phyloP scores from a whole-genome alignment of 2,329 filamentous ascomycete species.

The Paramyrothecium roridum region DNA sequence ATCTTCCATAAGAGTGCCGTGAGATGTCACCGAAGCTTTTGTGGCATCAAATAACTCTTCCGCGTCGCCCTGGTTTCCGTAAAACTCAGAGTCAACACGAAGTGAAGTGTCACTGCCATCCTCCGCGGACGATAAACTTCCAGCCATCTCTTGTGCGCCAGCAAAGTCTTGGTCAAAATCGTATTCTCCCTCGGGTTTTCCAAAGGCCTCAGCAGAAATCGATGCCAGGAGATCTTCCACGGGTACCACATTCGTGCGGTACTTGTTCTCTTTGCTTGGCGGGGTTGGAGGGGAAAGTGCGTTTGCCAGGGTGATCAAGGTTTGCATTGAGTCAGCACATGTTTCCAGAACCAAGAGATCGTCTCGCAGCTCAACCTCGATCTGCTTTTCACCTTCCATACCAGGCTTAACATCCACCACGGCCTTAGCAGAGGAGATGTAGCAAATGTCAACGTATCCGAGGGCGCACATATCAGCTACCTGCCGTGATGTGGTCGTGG shows the following conservation, averaged over 20 bases:
- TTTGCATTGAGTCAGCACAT: constrained; percentile 95
- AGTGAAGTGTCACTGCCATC: constrained; percentile 31
- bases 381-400: constrained; percentile 55
- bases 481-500: constrained; percentile 42
- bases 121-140: constrained; percentile 27
- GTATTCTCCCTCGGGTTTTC: constrained; percentile 56
- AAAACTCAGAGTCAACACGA: constrained; percentile 43
- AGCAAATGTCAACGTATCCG: constrained; percentile 84
- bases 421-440: constrained; percentile 77
- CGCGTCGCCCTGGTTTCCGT: constrained; percentile 36
- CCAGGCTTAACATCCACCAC: constrained; percentile 57
- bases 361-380: constrained; percentile 81
- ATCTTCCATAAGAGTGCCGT: constrained; percentile 28
- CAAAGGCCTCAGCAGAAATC: constrained; percentile 82
- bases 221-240: constrained; percentile 87
- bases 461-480: constrained; percentile 55
- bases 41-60: constrained; percentile 50
- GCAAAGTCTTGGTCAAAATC: constrained; percentile 63
- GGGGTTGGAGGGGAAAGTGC: constrained; percentile 80
- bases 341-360: constrained; percentile 89
- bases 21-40: constrained; percentile 24
- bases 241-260: constrained; percentile 81
- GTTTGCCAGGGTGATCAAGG: constrained; percentile 74
- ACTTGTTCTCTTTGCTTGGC: constrained; percentile 79
- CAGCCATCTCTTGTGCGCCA: constrained; percentile 46